phyloP scores from a whole-genome alignment of 1,284 basidiomycete genomes.

The Cryptococcus floricola region DNA sequence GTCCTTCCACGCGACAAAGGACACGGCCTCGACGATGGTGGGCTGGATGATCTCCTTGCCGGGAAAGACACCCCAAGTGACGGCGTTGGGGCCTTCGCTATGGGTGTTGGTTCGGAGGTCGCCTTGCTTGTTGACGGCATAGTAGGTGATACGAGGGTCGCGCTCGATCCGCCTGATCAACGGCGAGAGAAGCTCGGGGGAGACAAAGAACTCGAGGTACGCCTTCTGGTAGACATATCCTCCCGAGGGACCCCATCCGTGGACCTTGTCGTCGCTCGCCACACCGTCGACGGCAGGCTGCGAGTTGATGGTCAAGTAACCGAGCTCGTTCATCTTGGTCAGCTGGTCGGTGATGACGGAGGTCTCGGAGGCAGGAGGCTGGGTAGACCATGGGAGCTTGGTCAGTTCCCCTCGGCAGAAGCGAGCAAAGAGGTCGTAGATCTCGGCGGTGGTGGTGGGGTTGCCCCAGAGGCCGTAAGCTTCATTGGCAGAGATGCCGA shows the following conservation, averaged over 20 bases:
- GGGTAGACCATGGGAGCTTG: slow-evolving; percentile 95
- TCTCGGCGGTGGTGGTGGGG: slow-evolving; percentile 59
- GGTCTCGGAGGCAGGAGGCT: slow-evolving; percentile 79
- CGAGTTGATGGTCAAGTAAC: slow-evolving; percentile 96
- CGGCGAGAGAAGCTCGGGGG: slow-evolving; percentile 65
- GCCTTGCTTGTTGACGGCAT: slow-evolving; percentile 68
- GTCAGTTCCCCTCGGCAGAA: slow-evolving; percentile 70
- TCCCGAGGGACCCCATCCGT: slow-evolving; percentile 86
- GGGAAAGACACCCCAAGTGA: slow-evolving; percentile 99
- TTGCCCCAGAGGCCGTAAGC: slow-evolving; percentile 83
- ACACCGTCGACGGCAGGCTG: slow-evolving; percentile 96
- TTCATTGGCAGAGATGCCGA: slow-evolving; percentile 69
- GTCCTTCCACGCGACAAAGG: slow-evolving; percentile 57
- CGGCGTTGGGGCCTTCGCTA: slow-evolving; percentile 92
- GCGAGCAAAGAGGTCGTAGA: slow-evolving; percentile 69
- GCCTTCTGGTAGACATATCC: slow-evolving; percentile 99
- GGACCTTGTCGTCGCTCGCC: slow-evolving; percentile 74
- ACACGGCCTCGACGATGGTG: slow-evolving; percentile 88
- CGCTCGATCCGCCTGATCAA: slow-evolving; percentile 82
- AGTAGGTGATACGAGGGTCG: slow-evolving; percentile 90
- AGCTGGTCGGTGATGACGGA: slow-evolving; percentile 74
- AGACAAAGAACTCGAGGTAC: slow-evolving; percentile 95
- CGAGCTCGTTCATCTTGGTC: slow-evolving; percentile 77
- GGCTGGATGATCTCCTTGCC: slow-evolving; percentile 94
- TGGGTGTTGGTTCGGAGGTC: slow-evolving; percentile 94